A percentile compares a stretch with the other conserved stretches of the same genome.
Evolutionary conservation across 2,329 filamentous ascomycete genomes (phyloP).

Genomic region (Ambrosiella xylebori): DNA sequence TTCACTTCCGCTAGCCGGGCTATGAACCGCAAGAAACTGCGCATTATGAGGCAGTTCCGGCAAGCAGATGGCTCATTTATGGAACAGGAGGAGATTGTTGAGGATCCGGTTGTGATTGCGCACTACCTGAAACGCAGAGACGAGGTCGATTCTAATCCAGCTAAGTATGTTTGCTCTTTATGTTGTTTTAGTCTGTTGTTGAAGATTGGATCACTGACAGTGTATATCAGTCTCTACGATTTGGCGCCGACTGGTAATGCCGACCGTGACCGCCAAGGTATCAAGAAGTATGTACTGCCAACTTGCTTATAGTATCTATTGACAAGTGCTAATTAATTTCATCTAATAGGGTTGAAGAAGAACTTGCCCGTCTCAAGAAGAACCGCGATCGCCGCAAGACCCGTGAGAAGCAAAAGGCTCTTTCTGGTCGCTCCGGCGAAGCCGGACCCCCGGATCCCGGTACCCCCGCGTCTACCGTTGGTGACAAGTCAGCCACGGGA

Average conservation of each 20-base stretch:
- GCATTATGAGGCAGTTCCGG: slow-evolving; percentile 50
- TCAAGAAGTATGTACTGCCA: slow-evolving; percentile 20
- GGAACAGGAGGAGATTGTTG: slow-evolving; percentile 49
- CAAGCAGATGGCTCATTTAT: slow-evolving; percentile 34
- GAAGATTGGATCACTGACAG: slow-evolving; percentile 17
- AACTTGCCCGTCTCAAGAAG: slow-evolving; percentile 69
- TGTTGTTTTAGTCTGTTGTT: slow-evolving; percentile 27
- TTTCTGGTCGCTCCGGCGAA: slow-evolving; percentile 23
- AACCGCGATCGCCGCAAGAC: slow-evolving; percentile 83
- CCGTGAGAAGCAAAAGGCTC: slow-evolving; percentile 74
- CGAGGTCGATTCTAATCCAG: slow-evolving; percentile 51
- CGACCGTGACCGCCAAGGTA: slow-evolving; percentile 33
- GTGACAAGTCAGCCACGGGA: slow-evolving; percentile 24
- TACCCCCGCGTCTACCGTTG: slow-evolving; percentile 28
- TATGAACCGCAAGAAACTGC: slow-evolving; percentile 42
- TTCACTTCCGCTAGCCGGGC: slow-evolving; percentile 47
- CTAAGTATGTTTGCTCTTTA: slow-evolving; percentile 40
- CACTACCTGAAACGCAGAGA: slow-evolving; percentile 71
- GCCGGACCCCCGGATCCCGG: slow-evolving; percentile 32
- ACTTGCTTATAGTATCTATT: neutral
- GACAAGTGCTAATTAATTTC: slow-evolving; percentile 1
- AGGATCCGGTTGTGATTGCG: slow-evolving; percentile 72
- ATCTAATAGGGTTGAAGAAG: slow-evolving; percentile 35
- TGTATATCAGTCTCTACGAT: slow-evolving; percentile 29
- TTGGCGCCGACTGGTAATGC: slow-evolving; percentile 32